Conservation (phyloP, 2,329 filamentous ascomycete genomes). For the Exophiala sideris region DNA sequence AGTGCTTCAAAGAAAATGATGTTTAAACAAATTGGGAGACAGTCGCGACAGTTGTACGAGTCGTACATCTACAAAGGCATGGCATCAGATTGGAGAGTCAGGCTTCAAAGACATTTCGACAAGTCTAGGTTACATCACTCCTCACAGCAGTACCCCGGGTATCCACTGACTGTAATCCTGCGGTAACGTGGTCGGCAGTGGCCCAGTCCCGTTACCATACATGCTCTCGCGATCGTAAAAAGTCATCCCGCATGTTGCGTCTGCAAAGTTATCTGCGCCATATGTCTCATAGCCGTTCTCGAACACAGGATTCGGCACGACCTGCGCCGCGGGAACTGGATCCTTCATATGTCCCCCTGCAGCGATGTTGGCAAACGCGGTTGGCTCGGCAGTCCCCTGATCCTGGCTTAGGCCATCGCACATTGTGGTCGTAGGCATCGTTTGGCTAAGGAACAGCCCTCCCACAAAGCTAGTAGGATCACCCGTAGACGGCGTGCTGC, state of each 20-base stretch:
- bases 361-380: not conserved
- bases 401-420: not conserved
- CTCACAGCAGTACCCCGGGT: not conserved
- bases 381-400: not conserved
- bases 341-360: not conserved
- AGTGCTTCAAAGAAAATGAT: no score
- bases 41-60: no score
- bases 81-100: no score
- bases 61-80: no score
- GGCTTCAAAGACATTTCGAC: no score
- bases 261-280: not conserved
- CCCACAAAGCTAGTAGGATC: not conserved
- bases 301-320: not conserved
- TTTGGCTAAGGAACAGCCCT: not conserved
- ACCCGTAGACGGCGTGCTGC: not conserved
- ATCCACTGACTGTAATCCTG: not conserved
- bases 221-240: not conserved
- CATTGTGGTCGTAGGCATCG: not conserved
- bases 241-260: not conserved
- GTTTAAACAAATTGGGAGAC: no score
- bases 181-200: not conserved
- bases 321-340: not conserved
- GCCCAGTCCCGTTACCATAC: not conserved
- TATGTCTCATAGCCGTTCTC: not conserved
- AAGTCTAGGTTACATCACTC: no score